A percentile compares a stretch with the other conserved stretches of the same genome.
Evolutionary conservation across 1,284 basidiomycete genomes (phyloP).

Genomic region (Puccinia novopanici): DNA sequence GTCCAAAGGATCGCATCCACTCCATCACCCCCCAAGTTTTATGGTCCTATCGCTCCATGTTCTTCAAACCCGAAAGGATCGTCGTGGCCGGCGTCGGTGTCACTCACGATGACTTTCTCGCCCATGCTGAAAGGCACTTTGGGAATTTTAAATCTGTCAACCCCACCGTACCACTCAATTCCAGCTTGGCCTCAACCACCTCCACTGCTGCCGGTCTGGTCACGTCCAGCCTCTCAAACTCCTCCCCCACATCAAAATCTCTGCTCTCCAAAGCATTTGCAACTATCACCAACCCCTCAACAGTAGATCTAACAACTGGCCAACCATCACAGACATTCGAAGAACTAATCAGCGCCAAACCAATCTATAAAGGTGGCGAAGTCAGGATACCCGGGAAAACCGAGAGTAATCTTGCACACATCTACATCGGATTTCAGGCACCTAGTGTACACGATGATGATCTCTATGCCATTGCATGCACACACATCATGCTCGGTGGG

Average conservation of each 20-base stretch:
- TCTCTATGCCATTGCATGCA: constrained; percentile 47
- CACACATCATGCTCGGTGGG: constrained; percentile 48
- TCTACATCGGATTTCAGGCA: constrained; percentile 47
- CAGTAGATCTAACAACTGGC: constrained; percentile 29
- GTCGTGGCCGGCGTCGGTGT: constrained; percentile 47
- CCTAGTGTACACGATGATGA: constrained; percentile 35
- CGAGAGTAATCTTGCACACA: constrained; percentile 36
- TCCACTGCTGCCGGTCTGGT: background rate
- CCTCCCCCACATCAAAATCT: background rate
- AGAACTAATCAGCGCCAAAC: constrained; percentile 38
- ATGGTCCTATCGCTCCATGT: constrained; percentile 39
- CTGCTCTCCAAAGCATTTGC: constrained; percentile 41
- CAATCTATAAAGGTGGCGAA: constrained; percentile 39
- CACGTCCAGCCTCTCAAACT: background rate
- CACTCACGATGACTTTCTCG: constrained; percentile 42
- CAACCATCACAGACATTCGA: constrained; percentile 37
- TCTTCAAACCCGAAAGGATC: constrained; percentile 44
- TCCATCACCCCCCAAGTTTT: constrained; percentile 33
- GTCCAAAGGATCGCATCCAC: constrained; percentile 43
- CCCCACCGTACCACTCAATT: constrained; percentile 4
- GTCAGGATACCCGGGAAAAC: constrained; percentile 16
- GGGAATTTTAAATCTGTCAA: constrained; percentile 31
- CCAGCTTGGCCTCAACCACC: background rate
- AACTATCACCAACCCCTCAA: constrained; percentile 20
- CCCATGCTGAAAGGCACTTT: constrained; percentile 26